Percentiles rank a stretch among this genome's conserved stretches.
These are phyloP conservation scores for Prunella vulgaris DNA, from an alignment of 257 asterid genomes.

Conservation along the genomic window DNA sequence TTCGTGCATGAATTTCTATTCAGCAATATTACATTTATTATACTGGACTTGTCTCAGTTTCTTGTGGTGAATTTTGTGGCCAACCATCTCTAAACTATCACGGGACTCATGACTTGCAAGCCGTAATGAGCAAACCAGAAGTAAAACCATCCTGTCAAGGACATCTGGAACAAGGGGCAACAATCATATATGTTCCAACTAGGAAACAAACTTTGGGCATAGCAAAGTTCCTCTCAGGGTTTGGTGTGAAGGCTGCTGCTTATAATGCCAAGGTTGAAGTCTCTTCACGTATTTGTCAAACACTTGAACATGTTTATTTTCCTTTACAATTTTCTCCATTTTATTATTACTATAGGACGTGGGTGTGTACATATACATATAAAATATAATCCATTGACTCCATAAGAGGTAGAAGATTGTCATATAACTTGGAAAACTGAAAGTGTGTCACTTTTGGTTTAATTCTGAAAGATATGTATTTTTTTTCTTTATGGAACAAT, in stretches of 20 bases:
- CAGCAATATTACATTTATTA: background rate
- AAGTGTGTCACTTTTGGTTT: background rate
- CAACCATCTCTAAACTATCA: conserved; percentile 26
- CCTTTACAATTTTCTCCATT: conserved; percentile 2
- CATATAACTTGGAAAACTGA: background rate
- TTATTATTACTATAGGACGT: background rate
- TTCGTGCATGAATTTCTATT: background rate
- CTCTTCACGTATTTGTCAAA: conserved; percentile 13
- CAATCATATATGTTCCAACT: conserved; percentile 67
- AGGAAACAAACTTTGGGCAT: conserved; percentile 67
- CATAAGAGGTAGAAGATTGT: conserved; percentile 12
- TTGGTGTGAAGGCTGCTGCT: conserved; percentile 75
- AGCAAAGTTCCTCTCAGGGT: conserved; percentile 53
- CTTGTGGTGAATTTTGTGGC: conserved; percentile 63
- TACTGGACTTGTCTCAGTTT: conserved; percentile 40
- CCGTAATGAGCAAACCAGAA: conserved; percentile 32
- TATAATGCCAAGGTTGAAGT: conserved; percentile 69
- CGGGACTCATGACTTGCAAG: conserved; percentile 20
- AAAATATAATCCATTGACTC: background rate
- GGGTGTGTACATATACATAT: background rate
- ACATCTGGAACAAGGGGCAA: conserved; percentile 50
- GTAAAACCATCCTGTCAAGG: conserved; percentile 32
- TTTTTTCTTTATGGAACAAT: background rate
- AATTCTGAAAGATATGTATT: background rate
- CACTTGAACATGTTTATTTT: conserved; percentile 1